These are phyloP conservation scores for Thielaviopsis populi DNA, from an alignment of 2,329 filamentous ascomycete species.

Conservation along the genomic window DNA sequence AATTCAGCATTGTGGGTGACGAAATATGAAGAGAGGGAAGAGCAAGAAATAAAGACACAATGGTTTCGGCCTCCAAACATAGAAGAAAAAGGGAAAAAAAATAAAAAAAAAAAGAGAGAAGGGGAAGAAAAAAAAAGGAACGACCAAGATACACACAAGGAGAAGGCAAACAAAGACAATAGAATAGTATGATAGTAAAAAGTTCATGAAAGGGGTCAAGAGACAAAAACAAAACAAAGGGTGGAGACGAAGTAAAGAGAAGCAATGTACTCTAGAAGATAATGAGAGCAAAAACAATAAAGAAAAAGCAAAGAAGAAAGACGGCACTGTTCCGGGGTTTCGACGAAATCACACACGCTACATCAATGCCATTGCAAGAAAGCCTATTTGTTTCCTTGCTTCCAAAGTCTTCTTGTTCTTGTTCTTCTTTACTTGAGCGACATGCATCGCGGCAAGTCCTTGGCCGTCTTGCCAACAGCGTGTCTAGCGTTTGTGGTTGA, in stretches of 20 bases:
- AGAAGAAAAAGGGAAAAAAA: constrained; percentile 5
- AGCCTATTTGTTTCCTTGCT: not conserved
- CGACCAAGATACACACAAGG: not conserved
- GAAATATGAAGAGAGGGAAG: not conserved
- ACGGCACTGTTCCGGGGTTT: not conserved
- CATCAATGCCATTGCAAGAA: not conserved
- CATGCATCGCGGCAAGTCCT: not conserved
- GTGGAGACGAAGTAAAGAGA: not conserved
- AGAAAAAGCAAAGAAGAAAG: not conserved
- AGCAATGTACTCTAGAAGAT: constrained; percentile 1
- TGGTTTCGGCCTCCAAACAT: not conserved
- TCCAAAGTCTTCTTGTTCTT: not conserved
- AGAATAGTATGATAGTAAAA: constrained; percentile 6
- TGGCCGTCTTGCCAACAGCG: not conserved
- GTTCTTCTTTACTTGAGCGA: not conserved
- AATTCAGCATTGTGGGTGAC: not conserved
- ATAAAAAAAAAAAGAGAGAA: constrained; percentile 3
- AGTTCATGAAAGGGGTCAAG: not conserved
- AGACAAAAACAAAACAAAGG: not conserved
- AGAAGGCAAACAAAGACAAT: not conserved
- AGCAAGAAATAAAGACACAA: not conserved
- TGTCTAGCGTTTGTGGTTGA: not conserved
- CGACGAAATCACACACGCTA: not conserved
- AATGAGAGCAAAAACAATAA: not conserved
- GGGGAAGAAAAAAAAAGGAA: not conserved